Evolutionary conservation across 1,284 basidiomycete species (phyloP).

Genomic region (Amylostereum areolatum): DNA sequence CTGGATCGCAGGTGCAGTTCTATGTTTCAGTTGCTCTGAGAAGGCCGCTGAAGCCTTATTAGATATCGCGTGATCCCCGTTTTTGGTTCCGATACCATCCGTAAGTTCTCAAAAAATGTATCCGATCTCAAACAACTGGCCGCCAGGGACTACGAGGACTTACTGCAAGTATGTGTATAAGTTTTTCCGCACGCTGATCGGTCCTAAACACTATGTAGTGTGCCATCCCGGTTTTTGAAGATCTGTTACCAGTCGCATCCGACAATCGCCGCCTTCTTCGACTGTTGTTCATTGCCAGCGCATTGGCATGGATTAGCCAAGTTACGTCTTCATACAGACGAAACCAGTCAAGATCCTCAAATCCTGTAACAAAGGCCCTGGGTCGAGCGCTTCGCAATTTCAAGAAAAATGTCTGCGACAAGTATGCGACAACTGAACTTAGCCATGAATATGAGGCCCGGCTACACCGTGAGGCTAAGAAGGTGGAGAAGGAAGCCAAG

Average conservation of each 20-base stretch:
- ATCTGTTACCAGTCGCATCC: constrained; percentile 17
- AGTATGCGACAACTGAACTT: not conserved
- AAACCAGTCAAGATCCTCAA: not conserved
- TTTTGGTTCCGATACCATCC: constrained; percentile 17
- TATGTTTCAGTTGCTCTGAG: too few relatives aligned
- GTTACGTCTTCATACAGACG: constrained; percentile 16
- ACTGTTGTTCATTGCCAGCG: constrained; percentile 17
- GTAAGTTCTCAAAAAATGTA: constrained; percentile 21
- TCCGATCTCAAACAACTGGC: constrained; percentile 26
- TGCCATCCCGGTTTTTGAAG: constrained; percentile 23
- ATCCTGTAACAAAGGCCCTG: not conserved
- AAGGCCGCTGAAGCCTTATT: not conserved
- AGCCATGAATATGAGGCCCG: not conserved
- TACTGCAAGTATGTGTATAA: constrained; percentile 21
- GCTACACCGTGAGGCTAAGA: not conserved
- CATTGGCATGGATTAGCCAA: constrained; percentile 25
- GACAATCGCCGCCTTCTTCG: constrained; percentile 13
- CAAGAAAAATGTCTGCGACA: not conserved
- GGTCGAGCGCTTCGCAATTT: not conserved
- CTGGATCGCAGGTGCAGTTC: constrained; percentile 2
- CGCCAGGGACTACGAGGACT: constrained; percentile 26
- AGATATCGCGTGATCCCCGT: not conserved
- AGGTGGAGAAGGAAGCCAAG: too few relatives aligned
- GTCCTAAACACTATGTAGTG: constrained; percentile 13
- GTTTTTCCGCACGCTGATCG: constrained; percentile 16